Evolutionary conservation across 305 asterid species (phyloP), one percentile per base, ranked within the genome.

Genomic region (Fraxinus floribunda): DNA sequence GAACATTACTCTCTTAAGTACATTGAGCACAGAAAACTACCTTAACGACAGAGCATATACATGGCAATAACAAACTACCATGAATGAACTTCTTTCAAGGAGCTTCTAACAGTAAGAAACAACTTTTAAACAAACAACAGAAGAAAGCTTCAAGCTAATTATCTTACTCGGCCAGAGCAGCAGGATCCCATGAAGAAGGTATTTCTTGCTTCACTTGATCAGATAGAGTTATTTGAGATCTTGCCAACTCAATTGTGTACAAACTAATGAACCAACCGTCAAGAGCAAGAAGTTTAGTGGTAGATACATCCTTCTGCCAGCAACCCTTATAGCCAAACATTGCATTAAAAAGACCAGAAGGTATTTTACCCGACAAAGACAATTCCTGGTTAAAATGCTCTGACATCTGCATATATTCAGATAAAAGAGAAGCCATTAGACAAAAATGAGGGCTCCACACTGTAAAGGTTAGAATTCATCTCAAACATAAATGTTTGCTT

Each of bases 321-420:
- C 94, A 90, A 74, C 98, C 98, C 87, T 95, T 94, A 85, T 84
- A 93, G 85, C 90, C 91, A 60, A 94, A 95, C 98, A 95, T 95
- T 35, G 95, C 60, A 87, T 95, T 95, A 84, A 94, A 93, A 80
- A 91, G 60, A 78, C 99, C 99, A 71, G 95, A 91, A 66, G 99
- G 99, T 87, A 95, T 93, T 90, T 95, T 95, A 52, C 98, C 95
- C 3, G 99, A 89, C 60, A 95, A 78, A 70, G 97, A 90, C 18
- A 93, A 80, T 85, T 90, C 98, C 87, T 91, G 98, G 88, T 95
- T 95, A 80, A 92, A 86, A 84, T 90, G 98, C 88, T 91, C 97
- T 4, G 98, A 91, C 98, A 95, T 95, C 98, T 95, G 93, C 78
- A 91, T 77, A 83, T 36, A 60, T 79, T 41, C 83, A 84, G 34